Evolutionary conservation across 1,284 basidiomycete genomes (phyloP).

Genomic region (Microbotryum lychnidis-dioicae): DNA sequence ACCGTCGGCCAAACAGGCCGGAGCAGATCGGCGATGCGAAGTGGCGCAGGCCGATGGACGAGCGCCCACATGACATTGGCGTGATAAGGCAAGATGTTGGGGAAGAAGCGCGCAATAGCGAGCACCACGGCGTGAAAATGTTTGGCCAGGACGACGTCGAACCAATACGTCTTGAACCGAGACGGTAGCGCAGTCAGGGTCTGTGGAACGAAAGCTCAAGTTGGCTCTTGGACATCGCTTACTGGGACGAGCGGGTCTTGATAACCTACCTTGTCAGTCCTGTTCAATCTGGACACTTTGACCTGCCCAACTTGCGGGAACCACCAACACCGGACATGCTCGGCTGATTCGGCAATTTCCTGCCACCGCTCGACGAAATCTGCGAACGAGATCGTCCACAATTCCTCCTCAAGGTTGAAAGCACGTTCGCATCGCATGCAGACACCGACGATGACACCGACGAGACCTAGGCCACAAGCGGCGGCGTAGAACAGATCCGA

Average conservation of each 20-base stretch:
- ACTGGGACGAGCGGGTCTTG: constrained; percentile 13
- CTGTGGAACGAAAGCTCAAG: constrained; percentile 5
- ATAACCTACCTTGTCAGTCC: constrained; percentile 63
- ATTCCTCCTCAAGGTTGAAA: constrained; percentile 73
- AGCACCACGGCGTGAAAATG: constrained; percentile 24
- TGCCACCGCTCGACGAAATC: constrained; percentile 50
- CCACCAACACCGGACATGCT: constrained; percentile 95
- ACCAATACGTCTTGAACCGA: constrained; percentile 2
- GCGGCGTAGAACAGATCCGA: constrained; percentile 77
- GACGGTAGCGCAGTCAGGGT: constrained; percentile 9
- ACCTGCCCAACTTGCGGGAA: constrained; percentile 71
- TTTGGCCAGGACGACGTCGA: constrained; percentile 12
- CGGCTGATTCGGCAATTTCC: constrained; percentile 54
- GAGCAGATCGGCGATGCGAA: neutral
- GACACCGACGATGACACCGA: constrained; percentile 76
- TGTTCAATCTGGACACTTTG: constrained; percentile 64
- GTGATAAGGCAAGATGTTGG: constrained; percentile 30
- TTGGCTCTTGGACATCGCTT: neutral
- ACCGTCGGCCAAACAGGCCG: constrained; percentile 1
- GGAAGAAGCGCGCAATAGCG: constrained; percentile 16
- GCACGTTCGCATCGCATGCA: constrained; percentile 70
- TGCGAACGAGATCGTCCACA: constrained; percentile 59
- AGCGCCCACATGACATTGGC: constrained; percentile 29
- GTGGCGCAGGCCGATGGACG: constrained; percentile 23
- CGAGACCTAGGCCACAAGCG: constrained; percentile 88